Evolutionary conservation across 2,329 filamentous ascomycete species (phyloP).

Genomic region (Fusarium sp.): DNA sequence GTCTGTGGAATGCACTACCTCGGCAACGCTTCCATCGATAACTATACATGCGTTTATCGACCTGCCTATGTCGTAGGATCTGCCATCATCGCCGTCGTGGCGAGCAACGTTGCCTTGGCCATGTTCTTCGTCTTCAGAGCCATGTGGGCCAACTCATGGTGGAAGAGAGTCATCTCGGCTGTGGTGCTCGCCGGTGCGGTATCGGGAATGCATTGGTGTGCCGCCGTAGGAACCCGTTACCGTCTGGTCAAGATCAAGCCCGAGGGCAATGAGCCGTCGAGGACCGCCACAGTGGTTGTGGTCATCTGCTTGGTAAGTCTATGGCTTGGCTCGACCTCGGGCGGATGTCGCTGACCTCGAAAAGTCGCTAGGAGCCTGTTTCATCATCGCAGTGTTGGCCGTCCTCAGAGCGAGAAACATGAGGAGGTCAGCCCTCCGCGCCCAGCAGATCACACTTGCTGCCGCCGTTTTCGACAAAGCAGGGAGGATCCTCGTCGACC

Average conservation of each 20-base stretch:
- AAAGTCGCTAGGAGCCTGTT: slow-evolving; percentile 71
- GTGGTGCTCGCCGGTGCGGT: slow-evolving; percentile 78
- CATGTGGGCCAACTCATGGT: slow-evolving; percentile 82
- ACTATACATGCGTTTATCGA: slow-evolving; percentile 76
- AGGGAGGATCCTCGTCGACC: slow-evolving; percentile 75
- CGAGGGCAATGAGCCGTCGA: slow-evolving; percentile 58
- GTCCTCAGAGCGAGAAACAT: slow-evolving; percentile 65
- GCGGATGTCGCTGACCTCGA: slow-evolving; percentile 1
- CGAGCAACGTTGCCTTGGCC: slow-evolving; percentile 76
- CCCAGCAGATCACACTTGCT: slow-evolving; percentile 70
- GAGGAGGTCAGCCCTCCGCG: slow-evolving; percentile 66
- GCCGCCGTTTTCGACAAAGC: slow-evolving; percentile 75
- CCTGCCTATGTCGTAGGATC: slow-evolving; percentile 73
- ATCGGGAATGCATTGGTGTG: slow-evolving; percentile 90
- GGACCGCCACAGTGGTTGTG: slow-evolving; percentile 77
- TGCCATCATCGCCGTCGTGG: slow-evolving; percentile 77
- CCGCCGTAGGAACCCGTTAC: slow-evolving; percentile 77
- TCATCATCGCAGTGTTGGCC: slow-evolving; percentile 68
- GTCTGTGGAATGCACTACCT: slow-evolving; percentile 91
- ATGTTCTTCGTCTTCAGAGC: slow-evolving; percentile 83
- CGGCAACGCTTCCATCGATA: slow-evolving; percentile 84
- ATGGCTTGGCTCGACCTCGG: background rate
- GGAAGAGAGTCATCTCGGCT: slow-evolving; percentile 77
- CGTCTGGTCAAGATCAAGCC: slow-evolving; percentile 60
- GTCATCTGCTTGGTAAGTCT: slow-evolving; percentile 75